A percentile compares a stretch with the other conserved stretches of the same genome.
phyloP scores from a whole-genome alignment of 306 rosid genomes.

The Cucumis hystrix region DNA sequence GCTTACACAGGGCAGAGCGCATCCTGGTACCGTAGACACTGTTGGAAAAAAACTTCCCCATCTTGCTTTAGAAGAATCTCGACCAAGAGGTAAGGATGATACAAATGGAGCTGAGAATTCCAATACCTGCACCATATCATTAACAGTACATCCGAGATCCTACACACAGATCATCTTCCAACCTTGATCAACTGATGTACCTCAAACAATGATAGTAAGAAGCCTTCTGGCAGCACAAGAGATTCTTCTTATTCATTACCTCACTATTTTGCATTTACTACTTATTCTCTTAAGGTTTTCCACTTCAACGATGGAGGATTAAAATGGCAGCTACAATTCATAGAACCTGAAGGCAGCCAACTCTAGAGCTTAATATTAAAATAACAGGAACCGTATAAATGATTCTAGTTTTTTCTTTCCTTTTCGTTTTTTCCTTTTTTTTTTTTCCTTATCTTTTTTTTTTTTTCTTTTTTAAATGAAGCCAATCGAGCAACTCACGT shows the following conservation, averaged over 20 bases:
- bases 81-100: background rate
- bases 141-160: background rate
- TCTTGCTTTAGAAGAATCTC: background rate
- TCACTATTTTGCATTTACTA: background rate
- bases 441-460: background rate
- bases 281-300: background rate
- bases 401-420: background rate
- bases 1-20: background rate
- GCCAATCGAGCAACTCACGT: background rate
- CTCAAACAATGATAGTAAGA: background rate
- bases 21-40: background rate
- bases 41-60: background rate
- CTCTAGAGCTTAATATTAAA: background rate
- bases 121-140: background rate
- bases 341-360: background rate
- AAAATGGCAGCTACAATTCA: background rate
- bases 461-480: background rate
- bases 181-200: background rate
- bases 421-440: too few relatives aligned
- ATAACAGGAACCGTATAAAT: background rate
- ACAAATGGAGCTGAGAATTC: background rate
- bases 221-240: slow-evolving; percentile 5
- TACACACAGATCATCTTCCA: background rate
- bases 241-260: background rate
- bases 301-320: background rate